Base-by-base conservation (phyloP, 1,284 basidiomycete genomes). In the Sporisorium graminicola region DNA sequence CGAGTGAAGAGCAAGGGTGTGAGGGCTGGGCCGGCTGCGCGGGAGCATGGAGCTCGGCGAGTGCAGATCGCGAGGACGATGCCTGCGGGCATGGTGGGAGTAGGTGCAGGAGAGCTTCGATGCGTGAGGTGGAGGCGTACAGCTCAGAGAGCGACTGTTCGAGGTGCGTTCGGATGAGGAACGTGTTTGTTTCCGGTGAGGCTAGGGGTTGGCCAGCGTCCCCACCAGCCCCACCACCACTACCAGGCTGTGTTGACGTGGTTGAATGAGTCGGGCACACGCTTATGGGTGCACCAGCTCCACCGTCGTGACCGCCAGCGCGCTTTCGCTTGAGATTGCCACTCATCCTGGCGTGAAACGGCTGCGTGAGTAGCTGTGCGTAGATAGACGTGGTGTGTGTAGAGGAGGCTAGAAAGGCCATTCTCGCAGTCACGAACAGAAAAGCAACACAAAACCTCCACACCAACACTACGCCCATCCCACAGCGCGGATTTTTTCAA, bases 381-480 rank as follows among this genome's bases (percentile, higher is more conserved):
- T n/a, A n/a, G n/a, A n/a, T n/a, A n/a, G n/a, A n/a, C n/a, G n/a
- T n/a, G 13, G 13, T 5, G 50, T 16, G 31, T 20, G 44, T 43
- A 18, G n/a, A n/a, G n/a, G n/a, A n/a, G n/a, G n/a, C n/a, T n/a
- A n/a, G n/a, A n/a, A n/a, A n/a, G n/a, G n/a, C n/a, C n/a, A n/a
- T n/a, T n/a, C n/a, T n/a, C 33, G 22, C n/a, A 37, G 51, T 27
- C 7, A 24, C 13, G 6, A 43, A 18, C 27, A 40, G 29, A 22
- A 24, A 20, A 29, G 27, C 18, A 5, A 16, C 6, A 3, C 16
- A 42, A 55, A 42, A 31, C 60, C 66, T 68, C 60, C 66, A 68
- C 60, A 68, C 55, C 66, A 68, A 68, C 66, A 68, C 66, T 46
- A 13, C 33, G 20, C 53, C 3, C 53, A n/a, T 18, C 26, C 8